Evolutionary conservation across 805 yeast species (phyloP).

Genomic region (Yamadazyma olivae): DNA sequence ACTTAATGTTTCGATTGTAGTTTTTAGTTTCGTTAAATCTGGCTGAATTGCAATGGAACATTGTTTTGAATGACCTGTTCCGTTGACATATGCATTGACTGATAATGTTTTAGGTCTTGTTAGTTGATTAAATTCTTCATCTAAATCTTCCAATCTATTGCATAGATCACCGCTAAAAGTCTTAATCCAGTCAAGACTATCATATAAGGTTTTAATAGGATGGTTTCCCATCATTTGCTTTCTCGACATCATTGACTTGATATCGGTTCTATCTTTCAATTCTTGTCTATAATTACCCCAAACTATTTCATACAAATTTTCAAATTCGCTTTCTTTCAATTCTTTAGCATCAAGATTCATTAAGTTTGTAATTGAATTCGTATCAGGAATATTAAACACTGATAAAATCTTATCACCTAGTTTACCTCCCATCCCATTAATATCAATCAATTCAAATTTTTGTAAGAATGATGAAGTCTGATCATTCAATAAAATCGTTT

Average conservation of each 20-base stretch:
- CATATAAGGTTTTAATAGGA: slow-evolving; percentile 48
- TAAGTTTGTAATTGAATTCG: slow-evolving; percentile 45
- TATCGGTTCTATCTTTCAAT: slow-evolving; percentile 54
- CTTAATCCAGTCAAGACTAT: slow-evolving; percentile 72
- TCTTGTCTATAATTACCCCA: slow-evolving; percentile 61
- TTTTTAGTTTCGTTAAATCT: slow-evolving; percentile 34
- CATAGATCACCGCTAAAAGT: slow-evolving; percentile 80
- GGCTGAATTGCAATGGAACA: slow-evolving; percentile 33
- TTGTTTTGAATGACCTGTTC: slow-evolving; percentile 37
- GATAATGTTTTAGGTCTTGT: slow-evolving; percentile 56
- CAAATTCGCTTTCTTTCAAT: slow-evolving; percentile 38
- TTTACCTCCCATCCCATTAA: slow-evolving; percentile 92
- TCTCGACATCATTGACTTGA: slow-evolving; percentile 85
- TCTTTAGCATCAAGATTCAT: slow-evolving; percentile 38
- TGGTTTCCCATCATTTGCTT: slow-evolving; percentile 69
- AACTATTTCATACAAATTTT: slow-evolving; percentile 55
- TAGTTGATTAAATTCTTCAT: slow-evolving; percentile 51
- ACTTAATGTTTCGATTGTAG: slow-evolving; percentile 25
- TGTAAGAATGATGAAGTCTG: slow-evolving; percentile 52
- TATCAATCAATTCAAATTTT: slow-evolving; percentile 63
- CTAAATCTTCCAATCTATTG: slow-evolving; percentile 68
- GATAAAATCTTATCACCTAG: slow-evolving; percentile 58
- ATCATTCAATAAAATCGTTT: slow-evolving; percentile 62
- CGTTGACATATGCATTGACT: slow-evolving; percentile 29
- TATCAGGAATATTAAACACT: slow-evolving; percentile 50